Evolutionary conservation across 495 filamentous ascomycete species (phyloP).

Genomic region (Acidiella bohemica): DNA sequence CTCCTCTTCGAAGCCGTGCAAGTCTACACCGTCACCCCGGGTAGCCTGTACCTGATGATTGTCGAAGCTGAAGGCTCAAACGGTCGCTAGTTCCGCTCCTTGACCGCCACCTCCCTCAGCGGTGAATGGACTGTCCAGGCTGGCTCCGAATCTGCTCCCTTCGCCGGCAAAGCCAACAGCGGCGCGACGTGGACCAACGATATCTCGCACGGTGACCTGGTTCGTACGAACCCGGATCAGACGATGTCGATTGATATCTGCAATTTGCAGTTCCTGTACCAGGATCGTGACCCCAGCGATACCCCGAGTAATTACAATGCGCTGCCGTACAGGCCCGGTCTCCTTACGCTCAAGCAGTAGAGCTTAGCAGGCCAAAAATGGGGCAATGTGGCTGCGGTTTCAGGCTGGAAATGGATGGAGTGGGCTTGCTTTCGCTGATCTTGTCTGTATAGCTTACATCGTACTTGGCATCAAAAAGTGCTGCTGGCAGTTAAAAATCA

Average conservation of each 20-base stretch:
- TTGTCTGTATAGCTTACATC: too few relatives aligned
- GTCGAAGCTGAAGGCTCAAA: conserved; percentile 44
- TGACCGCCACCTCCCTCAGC: conserved; percentile 39
- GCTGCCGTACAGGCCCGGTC: conserved; percentile 16
- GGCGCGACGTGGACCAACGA: conserved; percentile 50
- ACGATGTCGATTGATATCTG: conserved; percentile 32
- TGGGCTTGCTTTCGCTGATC: too few relatives aligned
- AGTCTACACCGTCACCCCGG: conserved; percentile 44
- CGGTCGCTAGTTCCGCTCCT: conserved; percentile 53
- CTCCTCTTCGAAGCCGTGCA: conserved; percentile 52
- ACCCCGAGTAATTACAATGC: conserved; percentile 4
- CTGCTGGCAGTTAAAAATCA: too few relatives aligned
- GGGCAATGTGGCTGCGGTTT: too few relatives aligned
- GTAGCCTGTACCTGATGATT: conserved; percentile 46
- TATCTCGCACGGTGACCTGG: conserved; percentile 49
- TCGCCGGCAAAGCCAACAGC: conserved; percentile 49
- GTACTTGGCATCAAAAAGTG: too few relatives aligned
- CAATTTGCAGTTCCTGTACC: conserved; percentile 19
- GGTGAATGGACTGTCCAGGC: conserved; percentile 44
- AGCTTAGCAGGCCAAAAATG: too few relatives aligned
- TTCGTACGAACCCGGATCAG: conserved; percentile 42
- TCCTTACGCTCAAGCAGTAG: conserved; percentile 9
- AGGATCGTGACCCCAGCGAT: conserved; percentile 10
- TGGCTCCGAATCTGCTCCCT: conserved; percentile 37
- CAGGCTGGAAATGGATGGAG: too few relatives aligned